A percentile compares a stretch with the other conserved stretches of the same genome.
These are phyloP conservation scores for Penicillium steckii DNA, from an alignment of 495 filamentous ascomycete species.

Conservation along the genomic window DNA sequence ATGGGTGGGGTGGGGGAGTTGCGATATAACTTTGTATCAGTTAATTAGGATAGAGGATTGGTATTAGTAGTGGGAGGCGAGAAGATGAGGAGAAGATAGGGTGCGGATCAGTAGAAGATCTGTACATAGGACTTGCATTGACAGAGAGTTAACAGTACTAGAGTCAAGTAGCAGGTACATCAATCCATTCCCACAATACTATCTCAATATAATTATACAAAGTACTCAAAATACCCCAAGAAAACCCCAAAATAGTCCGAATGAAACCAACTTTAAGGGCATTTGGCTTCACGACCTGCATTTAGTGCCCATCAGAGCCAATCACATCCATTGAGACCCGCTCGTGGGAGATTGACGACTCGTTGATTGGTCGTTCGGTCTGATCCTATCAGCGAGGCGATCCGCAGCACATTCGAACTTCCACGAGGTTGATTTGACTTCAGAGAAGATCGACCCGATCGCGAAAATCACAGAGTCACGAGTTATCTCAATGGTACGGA, in stretches of 20 bases:
- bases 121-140: not conserved
- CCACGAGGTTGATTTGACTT: slow-evolving; percentile 14
- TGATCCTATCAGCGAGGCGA: slow-evolving; percentile 18
- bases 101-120: no score
- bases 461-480: no score
- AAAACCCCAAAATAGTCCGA: no score
- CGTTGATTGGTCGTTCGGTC: not conserved
- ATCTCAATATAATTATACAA: no score
- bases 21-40: no score
- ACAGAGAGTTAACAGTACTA: not conserved
- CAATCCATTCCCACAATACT: no score
- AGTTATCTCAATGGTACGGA: no score
- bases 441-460: not conserved
- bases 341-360: slow-evolving; percentile 12
- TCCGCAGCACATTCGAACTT: slow-evolving; percentile 18
- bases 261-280: slow-evolving; percentile 25
- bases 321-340: slow-evolving; percentile 13
- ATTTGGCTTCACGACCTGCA: slow-evolving; percentile 21
- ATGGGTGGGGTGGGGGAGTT: slow-evolving; percentile 32
- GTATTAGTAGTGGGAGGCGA: not conserved
- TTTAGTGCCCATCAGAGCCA: slow-evolving; percentile 14
- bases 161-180: not conserved
- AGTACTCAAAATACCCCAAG: no score
- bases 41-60: no score
- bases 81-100: not conserved